These are phyloP conservation scores for Durotheca rogersii DNA, from an alignment of 495 filamentous ascomycete species.

Conservation along the genomic window DNA sequence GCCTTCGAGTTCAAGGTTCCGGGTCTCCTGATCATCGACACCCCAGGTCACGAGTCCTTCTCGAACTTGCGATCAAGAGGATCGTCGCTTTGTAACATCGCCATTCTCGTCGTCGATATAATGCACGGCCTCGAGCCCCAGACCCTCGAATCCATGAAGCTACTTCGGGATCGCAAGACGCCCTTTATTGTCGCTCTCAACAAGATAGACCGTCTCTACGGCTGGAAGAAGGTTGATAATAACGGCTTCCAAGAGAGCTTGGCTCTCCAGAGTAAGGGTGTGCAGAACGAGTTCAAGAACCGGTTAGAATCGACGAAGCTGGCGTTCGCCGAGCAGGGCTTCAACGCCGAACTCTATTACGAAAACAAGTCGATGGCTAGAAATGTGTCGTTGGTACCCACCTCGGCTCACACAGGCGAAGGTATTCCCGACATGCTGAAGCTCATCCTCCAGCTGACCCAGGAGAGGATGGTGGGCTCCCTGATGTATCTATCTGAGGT, in stretches of 20 bases:
- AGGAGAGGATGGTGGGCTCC: constrained; percentile 96
- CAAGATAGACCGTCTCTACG: constrained; percentile 99
- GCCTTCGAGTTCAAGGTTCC: constrained; percentile 97
- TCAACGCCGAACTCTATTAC: constrained; percentile 95
- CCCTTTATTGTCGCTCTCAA: constrained; percentile 99
- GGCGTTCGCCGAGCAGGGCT: constrained; percentile 91
- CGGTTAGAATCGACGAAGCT: constrained; percentile 89
- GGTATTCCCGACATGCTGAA: constrained; percentile 99
- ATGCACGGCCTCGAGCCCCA: constrained; percentile 99
- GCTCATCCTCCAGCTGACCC: constrained; percentile 84
- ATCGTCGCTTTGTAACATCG: constrained; percentile 98
- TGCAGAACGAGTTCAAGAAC: constrained; percentile 92
- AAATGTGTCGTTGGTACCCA: constrained; percentile 92
- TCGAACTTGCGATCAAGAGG: constrained; percentile 95
- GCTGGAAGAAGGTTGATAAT: constrained; percentile 96
- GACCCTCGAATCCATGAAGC: constrained; percentile 93
- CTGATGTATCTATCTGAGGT: constrained; percentile 99
- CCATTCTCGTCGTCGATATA: constrained; percentile 98
- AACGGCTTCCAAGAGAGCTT: constrained; percentile 96
- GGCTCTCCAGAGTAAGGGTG: constrained; percentile 84
- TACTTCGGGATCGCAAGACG: constrained; percentile 90
- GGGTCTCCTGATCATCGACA: constrained; percentile 96
- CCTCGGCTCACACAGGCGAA: constrained; percentile 95
- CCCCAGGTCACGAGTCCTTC: constrained; percentile 99
- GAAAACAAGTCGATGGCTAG: constrained; percentile 97